Conservation (phyloP, 2,329 filamentous ascomycete genomes). For the Anisogramma anomala region DNA sequence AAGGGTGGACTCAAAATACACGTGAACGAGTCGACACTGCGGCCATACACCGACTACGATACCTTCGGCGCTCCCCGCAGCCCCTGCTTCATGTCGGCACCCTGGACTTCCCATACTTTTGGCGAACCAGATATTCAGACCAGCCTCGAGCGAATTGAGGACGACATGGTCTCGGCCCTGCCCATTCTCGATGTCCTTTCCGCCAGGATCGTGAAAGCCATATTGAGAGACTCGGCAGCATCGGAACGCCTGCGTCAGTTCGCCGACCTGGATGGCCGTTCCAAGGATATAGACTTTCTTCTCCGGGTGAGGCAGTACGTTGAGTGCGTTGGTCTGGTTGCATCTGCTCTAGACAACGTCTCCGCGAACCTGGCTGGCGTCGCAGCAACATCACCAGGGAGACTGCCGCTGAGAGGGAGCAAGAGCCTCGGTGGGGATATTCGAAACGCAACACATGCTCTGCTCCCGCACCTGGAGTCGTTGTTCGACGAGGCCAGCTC, state of each 20-base stretch:
- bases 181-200: conserved; percentile 9
- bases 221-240: conserved; percentile 2
- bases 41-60: conserved; percentile 11
- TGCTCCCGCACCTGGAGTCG: conserved; percentile 2
- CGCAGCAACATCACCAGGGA: conserved; percentile 2
- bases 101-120: conserved; percentile 3
- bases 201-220: conserved; percentile 4
- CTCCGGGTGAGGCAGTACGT: conserved; percentile 4
- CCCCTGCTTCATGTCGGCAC: background rate
- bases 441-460: background rate
- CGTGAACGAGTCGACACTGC: conserved; percentile 1
- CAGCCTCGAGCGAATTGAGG: conserved; percentile 4
- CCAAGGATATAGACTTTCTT: conserved; percentile 9
- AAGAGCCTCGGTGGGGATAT: conserved; percentile 6
- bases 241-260: conserved; percentile 6
- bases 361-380: conserved; percentile 5
- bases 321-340: background rate
- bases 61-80: conserved; percentile 1
- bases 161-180: background rate
- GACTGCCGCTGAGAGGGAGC: conserved; percentile 3
- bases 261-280: background rate
- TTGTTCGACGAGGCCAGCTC: conserved; percentile 4
- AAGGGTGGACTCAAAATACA: conserved; percentile 2
- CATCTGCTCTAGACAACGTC: background rate
- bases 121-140: conserved; percentile 5